Percentiles rank a stretch among this genome's conserved stretches.
These are phyloP conservation scores for Gamarada debralockiae DNA, from an alignment of 495 filamentous ascomycete genomes.

Conservation along the genomic window DNA sequence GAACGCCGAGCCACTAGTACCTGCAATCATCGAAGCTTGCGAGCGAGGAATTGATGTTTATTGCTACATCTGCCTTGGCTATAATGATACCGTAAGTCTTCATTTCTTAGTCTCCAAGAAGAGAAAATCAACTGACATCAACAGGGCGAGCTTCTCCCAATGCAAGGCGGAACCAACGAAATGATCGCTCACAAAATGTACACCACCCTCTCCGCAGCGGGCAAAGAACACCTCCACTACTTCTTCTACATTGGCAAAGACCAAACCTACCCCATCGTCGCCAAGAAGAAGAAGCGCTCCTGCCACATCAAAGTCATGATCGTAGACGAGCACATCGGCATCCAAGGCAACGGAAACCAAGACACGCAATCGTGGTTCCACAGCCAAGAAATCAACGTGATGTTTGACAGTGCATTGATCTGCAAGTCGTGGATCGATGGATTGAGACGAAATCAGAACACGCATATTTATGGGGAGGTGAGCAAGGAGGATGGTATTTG, in stretches of 20 bases:
- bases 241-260: constrained; percentile 72
- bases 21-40: constrained; percentile 58
- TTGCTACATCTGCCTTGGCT: constrained; percentile 70
- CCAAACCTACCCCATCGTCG: constrained; percentile 60
- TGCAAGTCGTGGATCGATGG: constrained; percentile 61
- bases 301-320: constrained; percentile 79
- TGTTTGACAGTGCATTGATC: constrained; percentile 58
- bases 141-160: constrained; percentile 66
- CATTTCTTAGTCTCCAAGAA: neutral
- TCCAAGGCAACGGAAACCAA: constrained; percentile 74
- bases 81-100: constrained; percentile 60
- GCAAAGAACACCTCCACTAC: constrained; percentile 47
- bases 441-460: constrained; percentile 68
- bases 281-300: constrained; percentile 55
- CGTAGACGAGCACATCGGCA: constrained; percentile 60
- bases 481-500: constrained; percentile 54
- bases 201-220: constrained; percentile 41
- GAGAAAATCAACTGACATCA: neutral
- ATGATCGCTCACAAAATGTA: constrained; percentile 57
- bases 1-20: constrained; percentile 64
- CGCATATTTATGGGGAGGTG: constrained; percentile 55
- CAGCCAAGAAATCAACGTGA: constrained; percentile 69
- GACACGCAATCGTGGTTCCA: constrained; percentile 82
- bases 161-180: constrained; percentile 75
- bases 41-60: constrained; percentile 61